Percentiles rank a stretch among this genome's conserved stretches.
Conservation (phyloP, 2,329 filamentous ascomycete genomes). For the Penicillium sp. region DNA sequence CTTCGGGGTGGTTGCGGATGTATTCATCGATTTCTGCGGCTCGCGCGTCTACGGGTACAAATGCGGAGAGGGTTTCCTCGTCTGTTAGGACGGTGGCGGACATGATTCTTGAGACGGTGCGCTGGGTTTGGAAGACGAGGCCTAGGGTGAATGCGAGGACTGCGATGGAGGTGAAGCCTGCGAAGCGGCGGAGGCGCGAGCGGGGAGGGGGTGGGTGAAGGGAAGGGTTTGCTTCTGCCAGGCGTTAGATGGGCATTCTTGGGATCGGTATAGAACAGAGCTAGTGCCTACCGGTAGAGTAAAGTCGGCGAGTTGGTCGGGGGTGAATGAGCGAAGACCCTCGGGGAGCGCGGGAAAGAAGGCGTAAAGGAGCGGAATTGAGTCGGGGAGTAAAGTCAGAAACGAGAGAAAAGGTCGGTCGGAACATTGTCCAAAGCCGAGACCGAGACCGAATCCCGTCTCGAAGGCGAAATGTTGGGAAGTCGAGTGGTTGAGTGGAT, state of each 20-base stretch:
- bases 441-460: neutral
- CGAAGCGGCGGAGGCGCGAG: constrained; percentile 32
- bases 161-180: constrained; percentile 36
- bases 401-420: constrained; percentile 1
- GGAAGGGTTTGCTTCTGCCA: constrained; percentile 9
- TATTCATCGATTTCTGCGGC: constrained; percentile 61
- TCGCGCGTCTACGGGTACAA: constrained; percentile 51
- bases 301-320: neutral
- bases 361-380: constrained; percentile 11
- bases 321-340: neutral
- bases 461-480: constrained; percentile 8
- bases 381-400: constrained; percentile 3
- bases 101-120: constrained; percentile 32
- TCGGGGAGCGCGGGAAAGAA: constrained; percentile 1
- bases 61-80: constrained; percentile 66
- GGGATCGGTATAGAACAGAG: neutral
- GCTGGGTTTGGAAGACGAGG: constrained; percentile 23
- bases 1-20: constrained; percentile 71
- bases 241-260: neutral
- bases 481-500: constrained; percentile 14
- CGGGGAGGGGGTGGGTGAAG: constrained; percentile 9
- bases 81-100: constrained; percentile 53
- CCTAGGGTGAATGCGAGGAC: constrained; percentile 33
- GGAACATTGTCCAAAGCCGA: constrained; percentile 14
- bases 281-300: constrained; percentile 10